Conservation (phyloP, 2,329 filamentous ascomycete species). For the Fusarium chlamydosporum region DNA sequence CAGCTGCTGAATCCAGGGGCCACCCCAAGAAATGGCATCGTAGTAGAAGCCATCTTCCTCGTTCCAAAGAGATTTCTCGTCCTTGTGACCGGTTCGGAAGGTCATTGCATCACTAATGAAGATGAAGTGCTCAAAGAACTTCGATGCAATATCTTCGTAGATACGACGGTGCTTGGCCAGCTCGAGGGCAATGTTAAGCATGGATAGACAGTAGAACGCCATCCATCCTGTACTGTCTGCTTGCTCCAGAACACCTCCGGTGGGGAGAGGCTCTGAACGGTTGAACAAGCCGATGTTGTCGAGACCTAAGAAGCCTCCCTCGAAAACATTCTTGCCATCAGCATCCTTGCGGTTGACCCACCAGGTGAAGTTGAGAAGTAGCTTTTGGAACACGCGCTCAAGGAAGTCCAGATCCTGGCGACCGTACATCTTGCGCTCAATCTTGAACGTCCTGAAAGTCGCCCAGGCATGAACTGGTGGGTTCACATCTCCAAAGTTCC, state of each 20-base stretch:
- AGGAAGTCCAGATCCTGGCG: conserved; percentile 95
- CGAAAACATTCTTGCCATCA: conserved; percentile 97
- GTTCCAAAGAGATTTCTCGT: conserved; percentile 92
- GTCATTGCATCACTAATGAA: conserved; percentile 98
- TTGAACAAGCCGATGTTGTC: conserved; percentile 99
- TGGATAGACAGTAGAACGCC: conserved; percentile 96
- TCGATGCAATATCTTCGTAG: conserved; percentile 97
- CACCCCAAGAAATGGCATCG: conserved; percentile 96
- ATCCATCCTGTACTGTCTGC: conserved; percentile 99
- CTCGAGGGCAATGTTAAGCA: conserved; percentile 97
- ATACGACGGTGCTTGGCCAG: conserved; percentile 94
- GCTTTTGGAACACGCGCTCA: conserved; percentile 95
- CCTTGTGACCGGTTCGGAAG: conserved; percentile 77
- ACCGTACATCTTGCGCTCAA: conserved; percentile 97
- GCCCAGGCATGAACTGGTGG: conserved; percentile 97
- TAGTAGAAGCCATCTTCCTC: conserved; percentile 98
- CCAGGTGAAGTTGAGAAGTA: conserved; percentile 98
- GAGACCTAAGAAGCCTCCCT: conserved; percentile 93
- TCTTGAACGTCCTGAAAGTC: conserved; percentile 96
- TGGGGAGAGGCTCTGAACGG: conserved; percentile 92
- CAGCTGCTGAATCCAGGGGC: conserved; percentile 92
- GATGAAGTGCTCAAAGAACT: conserved; percentile 99
- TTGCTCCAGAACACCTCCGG: conserved; percentile 93
- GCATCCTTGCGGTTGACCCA: conserved; percentile 98
- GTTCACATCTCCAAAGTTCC: conserved; percentile 98